A percentile compares a stretch with the other conserved stretches of the same genome.
phyloP scores from a whole-genome alignment of 257 asterid genomes.

The Osmanthus fragrans region DNA sequence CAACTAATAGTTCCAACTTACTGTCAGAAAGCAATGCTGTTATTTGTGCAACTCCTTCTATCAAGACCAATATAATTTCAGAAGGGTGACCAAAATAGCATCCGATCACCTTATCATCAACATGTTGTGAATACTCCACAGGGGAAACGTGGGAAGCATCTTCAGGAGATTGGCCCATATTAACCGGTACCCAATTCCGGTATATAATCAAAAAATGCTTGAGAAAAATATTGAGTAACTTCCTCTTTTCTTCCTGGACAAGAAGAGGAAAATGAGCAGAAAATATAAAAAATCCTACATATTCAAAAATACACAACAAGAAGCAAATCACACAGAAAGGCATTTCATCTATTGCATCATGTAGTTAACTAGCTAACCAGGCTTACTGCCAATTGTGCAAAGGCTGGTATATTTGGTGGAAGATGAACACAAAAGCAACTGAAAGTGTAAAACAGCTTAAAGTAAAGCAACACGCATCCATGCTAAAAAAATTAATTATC shows the following conservation, averaged over 20 bases:
- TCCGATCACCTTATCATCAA: constrained; percentile 68
- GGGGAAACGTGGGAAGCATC: constrained; percentile 37
- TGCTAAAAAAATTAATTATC: no score
- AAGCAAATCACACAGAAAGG: constrained; percentile 25
- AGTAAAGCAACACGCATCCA: background rate
- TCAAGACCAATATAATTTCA: constrained; percentile 59
- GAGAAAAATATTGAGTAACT: constrained; percentile 61
- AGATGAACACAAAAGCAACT: constrained; percentile 14
- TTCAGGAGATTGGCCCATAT: constrained; percentile 50
- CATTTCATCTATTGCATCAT: constrained; percentile 19
- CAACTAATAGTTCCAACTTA: constrained; percentile 51
- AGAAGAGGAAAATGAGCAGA: constrained; percentile 24
- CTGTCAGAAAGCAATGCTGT: constrained; percentile 63
- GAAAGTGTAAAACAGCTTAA: background rate
- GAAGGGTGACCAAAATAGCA: constrained; percentile 91
- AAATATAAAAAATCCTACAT: constrained; percentile 21
- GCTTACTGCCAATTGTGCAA: background rate
- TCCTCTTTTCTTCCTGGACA: constrained; percentile 78
- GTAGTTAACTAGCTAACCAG: constrained; percentile 21
- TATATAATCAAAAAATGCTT: constrained; percentile 73
- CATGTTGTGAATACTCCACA: constrained; percentile 35
- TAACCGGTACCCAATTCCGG: constrained; percentile 75
- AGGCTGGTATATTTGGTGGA: background rate
- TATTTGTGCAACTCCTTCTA: constrained; percentile 59
- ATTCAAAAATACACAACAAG: constrained; percentile 17